A percentile compares a stretch with the other conserved stretches of the same genome.
Conservation (phyloP, 169 alveolate genomes). For the Miamiensis avidus region DNA sequence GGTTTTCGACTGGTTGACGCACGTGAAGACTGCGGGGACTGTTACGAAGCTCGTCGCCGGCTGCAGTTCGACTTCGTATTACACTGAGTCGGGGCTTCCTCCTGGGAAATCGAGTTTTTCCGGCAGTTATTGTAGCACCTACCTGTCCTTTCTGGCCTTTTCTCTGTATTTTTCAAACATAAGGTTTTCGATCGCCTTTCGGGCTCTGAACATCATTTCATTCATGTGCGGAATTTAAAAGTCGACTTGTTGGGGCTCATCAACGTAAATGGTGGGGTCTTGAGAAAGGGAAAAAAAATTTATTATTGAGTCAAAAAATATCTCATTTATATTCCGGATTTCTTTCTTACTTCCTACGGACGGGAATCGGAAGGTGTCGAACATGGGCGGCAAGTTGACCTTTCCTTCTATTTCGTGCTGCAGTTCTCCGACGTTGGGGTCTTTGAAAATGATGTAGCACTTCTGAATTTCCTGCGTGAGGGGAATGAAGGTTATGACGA, state of each 20-base stretch:
- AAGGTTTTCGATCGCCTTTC: slow-evolving; percentile 31
- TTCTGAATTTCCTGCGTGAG: slow-evolving; percentile 81
- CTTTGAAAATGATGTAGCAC: slow-evolving; percentile 82
- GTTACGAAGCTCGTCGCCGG: slow-evolving; percentile 27
- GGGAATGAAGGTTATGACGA: slow-evolving; percentile 78
- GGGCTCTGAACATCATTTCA: slow-evolving; percentile 30
- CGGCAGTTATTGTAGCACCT: not conserved
- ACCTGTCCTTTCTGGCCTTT: slow-evolving; percentile 26
- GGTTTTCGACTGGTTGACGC: slow-evolving; percentile 9
- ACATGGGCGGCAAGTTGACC: slow-evolving; percentile 77
- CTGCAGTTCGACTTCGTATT: slow-evolving; percentile 35
- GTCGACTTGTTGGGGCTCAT: slow-evolving; percentile 5
- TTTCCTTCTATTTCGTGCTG: slow-evolving; percentile 87
- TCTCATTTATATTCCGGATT: not conserved
- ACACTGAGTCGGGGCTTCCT: slow-evolving; percentile 21
- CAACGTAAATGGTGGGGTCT: slow-evolving; percentile 34
- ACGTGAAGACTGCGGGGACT: slow-evolving; percentile 7
- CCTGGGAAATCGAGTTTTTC: slow-evolving; percentile 41
- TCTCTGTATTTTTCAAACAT: slow-evolving; percentile 35
- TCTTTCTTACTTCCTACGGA: slow-evolving; percentile 10
- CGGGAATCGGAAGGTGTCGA: not conserved
- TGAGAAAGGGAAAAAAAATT: not conserved
- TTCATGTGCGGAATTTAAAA: slow-evolving; percentile 28
- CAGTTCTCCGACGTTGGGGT: slow-evolving; percentile 91
- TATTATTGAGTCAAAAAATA: too few relatives aligned